Conservation (phyloP, 176 grass and related monocot species). For the Paspalum notatum region DNA sequence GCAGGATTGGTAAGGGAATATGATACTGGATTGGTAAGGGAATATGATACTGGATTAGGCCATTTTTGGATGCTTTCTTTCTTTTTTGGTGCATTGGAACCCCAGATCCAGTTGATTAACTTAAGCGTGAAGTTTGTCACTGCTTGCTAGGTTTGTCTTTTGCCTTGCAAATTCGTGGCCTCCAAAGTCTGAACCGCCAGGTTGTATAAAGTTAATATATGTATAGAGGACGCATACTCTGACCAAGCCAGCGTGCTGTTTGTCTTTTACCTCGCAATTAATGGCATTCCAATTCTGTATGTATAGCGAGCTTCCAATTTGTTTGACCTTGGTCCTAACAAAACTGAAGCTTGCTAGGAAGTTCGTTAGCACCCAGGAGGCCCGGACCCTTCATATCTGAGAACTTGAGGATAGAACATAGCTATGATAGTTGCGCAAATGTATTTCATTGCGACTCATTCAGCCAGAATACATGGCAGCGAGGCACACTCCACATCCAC, state of each 20-base stretch:
- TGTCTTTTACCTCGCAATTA: too few relatives aligned
- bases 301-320: background rate
- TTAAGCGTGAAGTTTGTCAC: background rate
- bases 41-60: background rate
- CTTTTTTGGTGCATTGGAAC: background rate
- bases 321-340: slow-evolving; percentile 4
- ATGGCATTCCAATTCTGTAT: too few relatives aligned
- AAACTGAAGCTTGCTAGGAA: background rate
- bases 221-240: background rate
- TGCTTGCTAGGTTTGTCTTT: background rate
- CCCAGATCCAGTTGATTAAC: background rate
- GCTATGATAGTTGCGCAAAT: background rate
- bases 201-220: background rate
- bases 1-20: background rate
- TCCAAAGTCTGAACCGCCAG: background rate
- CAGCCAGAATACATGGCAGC: background rate
- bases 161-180: background rate
- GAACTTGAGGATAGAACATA: background rate
- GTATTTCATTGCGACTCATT: background rate
- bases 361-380: background rate
- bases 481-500: background rate
- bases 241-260: background rate
- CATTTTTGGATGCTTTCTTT: background rate
- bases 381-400: background rate
- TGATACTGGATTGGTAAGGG: background rate